phyloP scores from a whole-genome alignment of 345 rosid species.

The Populus alba region DNA sequence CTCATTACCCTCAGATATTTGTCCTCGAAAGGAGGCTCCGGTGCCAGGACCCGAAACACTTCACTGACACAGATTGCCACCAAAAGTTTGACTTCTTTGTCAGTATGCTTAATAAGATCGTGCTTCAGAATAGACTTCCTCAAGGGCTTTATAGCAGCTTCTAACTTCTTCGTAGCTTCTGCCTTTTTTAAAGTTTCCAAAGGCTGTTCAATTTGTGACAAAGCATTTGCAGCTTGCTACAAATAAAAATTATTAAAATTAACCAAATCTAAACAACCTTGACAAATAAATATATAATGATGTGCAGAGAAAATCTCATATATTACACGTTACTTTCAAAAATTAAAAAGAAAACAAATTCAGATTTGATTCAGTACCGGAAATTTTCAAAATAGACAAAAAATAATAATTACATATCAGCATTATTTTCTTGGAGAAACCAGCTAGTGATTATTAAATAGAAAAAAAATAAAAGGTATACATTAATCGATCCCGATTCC shows the following conservation, averaged over 20 bases:
- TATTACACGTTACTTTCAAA: too few relatives aligned
- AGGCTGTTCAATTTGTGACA: conserved; percentile 72
- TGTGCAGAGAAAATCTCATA: too few relatives aligned
- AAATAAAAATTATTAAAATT: conserved; percentile 1
- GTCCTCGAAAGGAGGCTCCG: conserved; percentile 77
- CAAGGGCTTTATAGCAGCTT: conserved; percentile 47
- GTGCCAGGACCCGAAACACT: conserved; percentile 73
- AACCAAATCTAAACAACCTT: neutral
- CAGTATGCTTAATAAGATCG: conserved; percentile 52
- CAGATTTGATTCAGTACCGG: too few relatives aligned
- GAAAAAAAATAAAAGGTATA: too few relatives aligned
- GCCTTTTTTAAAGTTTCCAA: conserved; percentile 36
- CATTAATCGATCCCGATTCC: too few relatives aligned
- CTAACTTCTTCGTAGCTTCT: conserved; percentile 33
- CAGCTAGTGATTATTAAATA: too few relatives aligned
- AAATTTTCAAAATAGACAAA: too few relatives aligned
- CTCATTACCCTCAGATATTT: conserved; percentile 55
- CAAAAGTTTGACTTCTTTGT: conserved; percentile 71
- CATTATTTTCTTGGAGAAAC: too few relatives aligned
- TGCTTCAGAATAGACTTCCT: conserved; percentile 59
- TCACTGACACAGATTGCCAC: conserved; percentile 73
- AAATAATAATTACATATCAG: too few relatives aligned
- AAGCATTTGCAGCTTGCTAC: conserved; percentile 64
- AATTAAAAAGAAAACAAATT: too few relatives aligned
- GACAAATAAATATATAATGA: too few relatives aligned